A percentile compares a stretch with the other conserved stretches of the same genome.
Evolutionary conservation across 164 flowering plant genomes (phyloP).

Genomic region (Protea cynaroides): DNA sequence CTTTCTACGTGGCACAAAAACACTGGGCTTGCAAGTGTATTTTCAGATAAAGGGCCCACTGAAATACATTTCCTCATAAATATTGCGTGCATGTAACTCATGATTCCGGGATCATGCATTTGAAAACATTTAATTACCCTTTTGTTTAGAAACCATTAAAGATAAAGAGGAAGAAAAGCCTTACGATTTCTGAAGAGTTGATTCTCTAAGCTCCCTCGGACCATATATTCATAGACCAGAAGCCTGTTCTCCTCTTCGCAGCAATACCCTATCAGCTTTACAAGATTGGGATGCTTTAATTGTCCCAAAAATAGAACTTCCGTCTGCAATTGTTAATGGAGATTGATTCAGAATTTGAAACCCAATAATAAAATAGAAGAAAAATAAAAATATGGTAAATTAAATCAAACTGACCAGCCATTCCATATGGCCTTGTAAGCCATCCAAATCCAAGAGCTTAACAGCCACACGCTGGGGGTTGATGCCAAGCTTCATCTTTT

Average conservation of each 20-base stretch:
- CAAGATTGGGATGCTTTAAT: conserved; percentile 71
- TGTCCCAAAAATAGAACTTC: conserved; percentile 86
- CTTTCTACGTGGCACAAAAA: too few species aligned
- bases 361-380: not conserved
- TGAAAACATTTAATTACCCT: too few species aligned
- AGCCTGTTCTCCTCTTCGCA: conserved; percentile 76
- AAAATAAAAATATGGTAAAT: not conserved
- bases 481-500: conserved; percentile 50
- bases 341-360: not conserved
- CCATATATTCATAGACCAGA: conserved; percentile 82
- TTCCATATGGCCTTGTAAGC: conserved; percentile 80
- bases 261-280: conserved; percentile 88
- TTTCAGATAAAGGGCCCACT: too few species aligned
- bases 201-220: conserved; percentile 64
- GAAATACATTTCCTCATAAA: too few species aligned
- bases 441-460: conserved; percentile 66
- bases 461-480: conserved; percentile 70
- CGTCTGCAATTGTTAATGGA: conserved; percentile 33
- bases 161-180: too few species aligned
- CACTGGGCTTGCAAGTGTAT: too few species aligned
- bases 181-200: conserved; percentile 49
- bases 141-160: too few species aligned
- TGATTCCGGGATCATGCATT: too few species aligned
- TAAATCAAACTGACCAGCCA: conserved; percentile 67
- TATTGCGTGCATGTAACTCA: too few species aligned